Evolutionary conservation across 208 protist species (phyloP).

Genomic region (Acanthamoeba castellanii): DNA sequence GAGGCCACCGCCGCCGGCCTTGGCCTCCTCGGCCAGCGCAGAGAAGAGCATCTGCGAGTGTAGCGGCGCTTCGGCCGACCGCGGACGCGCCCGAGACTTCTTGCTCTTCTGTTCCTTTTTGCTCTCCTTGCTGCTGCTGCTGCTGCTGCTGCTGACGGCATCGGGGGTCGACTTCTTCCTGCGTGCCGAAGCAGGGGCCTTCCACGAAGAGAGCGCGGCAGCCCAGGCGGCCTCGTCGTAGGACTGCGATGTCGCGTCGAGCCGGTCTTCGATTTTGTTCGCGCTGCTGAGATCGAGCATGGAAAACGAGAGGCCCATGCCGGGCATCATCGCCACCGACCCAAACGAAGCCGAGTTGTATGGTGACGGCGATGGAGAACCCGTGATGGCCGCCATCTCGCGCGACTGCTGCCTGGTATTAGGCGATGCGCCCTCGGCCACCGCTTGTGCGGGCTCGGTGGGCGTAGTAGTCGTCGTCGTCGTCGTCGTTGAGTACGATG

Average conservation of each 20-base stretch:
- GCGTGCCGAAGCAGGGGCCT: background rate
- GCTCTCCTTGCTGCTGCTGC: background rate
- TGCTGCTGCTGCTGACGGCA: background rate
- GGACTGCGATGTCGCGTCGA: background rate
- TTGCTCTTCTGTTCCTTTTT: background rate
- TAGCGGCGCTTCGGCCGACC: background rate
- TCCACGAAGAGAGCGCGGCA: background rate
- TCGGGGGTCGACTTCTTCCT: background rate
- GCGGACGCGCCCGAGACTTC: background rate
- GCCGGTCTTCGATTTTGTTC: background rate
- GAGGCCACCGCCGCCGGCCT: background rate
- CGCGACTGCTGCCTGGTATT: slow-evolving; percentile 51
- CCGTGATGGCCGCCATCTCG: no score
- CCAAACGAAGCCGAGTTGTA: no score
- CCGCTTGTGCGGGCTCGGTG: background rate
- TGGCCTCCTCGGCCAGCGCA: background rate
- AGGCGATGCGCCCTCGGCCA: slow-evolving; percentile 20
- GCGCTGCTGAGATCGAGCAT: background rate
- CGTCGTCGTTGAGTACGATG: no score
- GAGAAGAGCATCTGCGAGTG: background rate
- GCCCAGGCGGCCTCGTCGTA: slow-evolving; percentile 41
- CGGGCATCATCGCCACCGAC: no score
- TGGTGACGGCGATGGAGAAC: no score
- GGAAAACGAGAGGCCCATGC: no score
- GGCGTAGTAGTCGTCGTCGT: no score